phyloP scores from a whole-genome alignment of 2,329 filamentous ascomycete genomes.

The Xylaria digitata region DNA sequence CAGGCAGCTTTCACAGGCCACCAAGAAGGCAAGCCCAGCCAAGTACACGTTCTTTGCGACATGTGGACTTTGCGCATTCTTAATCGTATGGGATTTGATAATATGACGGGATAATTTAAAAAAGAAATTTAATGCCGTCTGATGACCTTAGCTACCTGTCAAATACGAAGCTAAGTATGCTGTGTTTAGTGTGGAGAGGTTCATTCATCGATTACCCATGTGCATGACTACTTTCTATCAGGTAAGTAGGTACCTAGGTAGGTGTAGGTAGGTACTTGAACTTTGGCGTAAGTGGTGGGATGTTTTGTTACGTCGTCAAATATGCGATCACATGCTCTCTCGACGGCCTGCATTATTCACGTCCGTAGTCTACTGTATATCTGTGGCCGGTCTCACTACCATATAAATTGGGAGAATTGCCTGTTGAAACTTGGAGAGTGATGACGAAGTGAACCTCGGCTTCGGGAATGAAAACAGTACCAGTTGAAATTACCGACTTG shows the following conservation, averaged over 20 bases:
- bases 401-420: neutral
- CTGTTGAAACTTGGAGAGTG: neutral
- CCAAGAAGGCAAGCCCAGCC: conserved; percentile 76
- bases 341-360: neutral
- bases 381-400: too few species aligned
- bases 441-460: conserved; percentile 33
- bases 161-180: conserved; percentile 5
- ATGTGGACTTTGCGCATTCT: conserved; percentile 76
- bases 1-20: conserved; percentile 87
- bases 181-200: neutral
- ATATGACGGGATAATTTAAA: conserved; percentile 52
- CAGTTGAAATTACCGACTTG: neutral
- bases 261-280: neutral
- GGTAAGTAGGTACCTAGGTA: neutral
- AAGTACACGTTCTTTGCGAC: conserved; percentile 85
- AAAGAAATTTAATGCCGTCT: neutral
- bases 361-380: neutral
- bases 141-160: conserved; percentile 1
- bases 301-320: neutral
- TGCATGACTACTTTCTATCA: neutral
- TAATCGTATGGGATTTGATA: conserved; percentile 82
- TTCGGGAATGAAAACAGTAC: neutral
- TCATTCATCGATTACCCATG: neutral
- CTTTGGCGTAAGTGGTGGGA: neutral
- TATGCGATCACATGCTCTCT: conserved; percentile 33